phyloP scores from a whole-genome alignment of 2,329 filamentous ascomycete genomes.

The Dichotomopilus funicola region DNA sequence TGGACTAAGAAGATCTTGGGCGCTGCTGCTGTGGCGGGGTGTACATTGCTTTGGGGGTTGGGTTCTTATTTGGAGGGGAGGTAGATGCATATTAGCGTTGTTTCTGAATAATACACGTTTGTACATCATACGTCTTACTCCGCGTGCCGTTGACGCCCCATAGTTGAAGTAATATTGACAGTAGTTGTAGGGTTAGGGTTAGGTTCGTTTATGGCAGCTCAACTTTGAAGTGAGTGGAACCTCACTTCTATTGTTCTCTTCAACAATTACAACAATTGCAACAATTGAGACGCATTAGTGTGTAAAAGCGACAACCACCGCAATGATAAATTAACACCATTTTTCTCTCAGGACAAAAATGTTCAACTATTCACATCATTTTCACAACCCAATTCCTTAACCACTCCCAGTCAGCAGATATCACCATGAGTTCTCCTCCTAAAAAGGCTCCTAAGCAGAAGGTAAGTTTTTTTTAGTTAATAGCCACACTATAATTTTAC shows the following conservation, averaged over 20 bases:
- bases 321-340: neutral
- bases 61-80: constrained; percentile 44
- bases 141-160: too few species aligned
- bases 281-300: too few species aligned
- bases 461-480: constrained; percentile 7
- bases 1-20: constrained; percentile 59
- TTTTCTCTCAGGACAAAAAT: neutral
- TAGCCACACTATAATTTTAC: too few species aligned
- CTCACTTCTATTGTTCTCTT: too few species aligned
- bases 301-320: neutral
- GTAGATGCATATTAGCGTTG: neutral
- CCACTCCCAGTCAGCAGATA: neutral
- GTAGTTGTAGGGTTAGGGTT: too few species aligned
- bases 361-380: neutral
- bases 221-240: too few species aligned
- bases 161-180: too few species aligned
- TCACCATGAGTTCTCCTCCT: constrained; percentile 7
- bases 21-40: constrained; percentile 56
- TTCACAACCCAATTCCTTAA: neutral
- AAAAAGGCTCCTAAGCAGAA: constrained; percentile 17
- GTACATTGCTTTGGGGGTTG: constrained; percentile 52
- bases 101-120: neutral
- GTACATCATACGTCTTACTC: neutral
- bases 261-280: too few species aligned
- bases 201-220: too few species aligned